These are phyloP conservation scores for Sporothrix curviconia DNA, from an alignment of 2,329 filamentous ascomycete species.

Conservation along the genomic window DNA sequence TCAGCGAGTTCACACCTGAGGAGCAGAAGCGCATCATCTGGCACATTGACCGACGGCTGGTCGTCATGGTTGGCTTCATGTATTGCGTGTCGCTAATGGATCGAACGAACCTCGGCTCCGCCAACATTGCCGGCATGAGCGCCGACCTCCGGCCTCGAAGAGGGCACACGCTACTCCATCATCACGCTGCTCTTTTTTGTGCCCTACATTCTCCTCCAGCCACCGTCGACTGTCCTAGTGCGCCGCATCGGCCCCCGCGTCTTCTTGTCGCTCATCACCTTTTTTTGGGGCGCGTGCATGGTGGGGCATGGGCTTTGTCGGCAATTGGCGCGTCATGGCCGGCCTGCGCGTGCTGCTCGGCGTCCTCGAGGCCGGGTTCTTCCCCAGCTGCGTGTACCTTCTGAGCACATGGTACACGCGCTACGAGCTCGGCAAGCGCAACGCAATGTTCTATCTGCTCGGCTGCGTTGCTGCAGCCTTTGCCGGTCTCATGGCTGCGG, in stretches of 20 bases:
- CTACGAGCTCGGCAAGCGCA: slow-evolving; percentile 64
- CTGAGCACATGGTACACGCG: slow-evolving; percentile 69
- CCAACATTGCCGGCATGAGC: slow-evolving; percentile 61
- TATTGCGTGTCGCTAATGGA: slow-evolving; percentile 77
- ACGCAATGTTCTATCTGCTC: slow-evolving; percentile 62
- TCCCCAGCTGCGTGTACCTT: slow-evolving; percentile 63
- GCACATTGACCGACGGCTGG: slow-evolving; percentile 60
- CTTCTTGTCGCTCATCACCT: slow-evolving; percentile 48
- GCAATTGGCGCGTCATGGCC: slow-evolving; percentile 44
- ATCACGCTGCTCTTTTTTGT: slow-evolving; percentile 69
- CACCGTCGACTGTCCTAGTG: slow-evolving; percentile 62
- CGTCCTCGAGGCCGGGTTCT: slow-evolving; percentile 63
- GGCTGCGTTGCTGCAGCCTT: slow-evolving; percentile 61
- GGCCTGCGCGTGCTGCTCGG: slow-evolving; percentile 55
- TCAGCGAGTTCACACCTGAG: slow-evolving; percentile 46
- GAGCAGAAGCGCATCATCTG: slow-evolving; percentile 64
- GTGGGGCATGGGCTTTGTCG: slow-evolving; percentile 59
- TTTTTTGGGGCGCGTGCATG: slow-evolving; percentile 56
- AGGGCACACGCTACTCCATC: slow-evolving; percentile 50
- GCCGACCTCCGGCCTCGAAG: slow-evolving; percentile 38
- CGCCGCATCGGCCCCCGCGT: slow-evolving; percentile 58
- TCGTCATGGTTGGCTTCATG: slow-evolving; percentile 55
- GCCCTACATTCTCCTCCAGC: slow-evolving; percentile 65
- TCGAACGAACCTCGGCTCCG: slow-evolving; percentile 67
- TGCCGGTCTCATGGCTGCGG: slow-evolving; percentile 63